phyloP scores from a whole-genome alignment of 1,284 basidiomycete species.

The Chondrostereum purpureum region DNA sequence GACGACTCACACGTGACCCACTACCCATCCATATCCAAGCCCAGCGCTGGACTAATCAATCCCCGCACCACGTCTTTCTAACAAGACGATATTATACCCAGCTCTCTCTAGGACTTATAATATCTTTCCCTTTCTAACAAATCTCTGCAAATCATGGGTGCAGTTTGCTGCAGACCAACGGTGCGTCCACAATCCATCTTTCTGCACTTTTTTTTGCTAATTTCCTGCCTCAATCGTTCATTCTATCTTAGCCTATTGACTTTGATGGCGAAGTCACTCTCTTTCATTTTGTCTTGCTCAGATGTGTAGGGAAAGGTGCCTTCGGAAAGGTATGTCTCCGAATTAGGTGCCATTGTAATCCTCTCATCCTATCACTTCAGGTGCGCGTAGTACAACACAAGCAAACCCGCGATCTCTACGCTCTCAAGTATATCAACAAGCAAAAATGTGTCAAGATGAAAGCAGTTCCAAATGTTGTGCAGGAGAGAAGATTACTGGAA shows the following conservation, averaged over 20 bases:
- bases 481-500: conserved; percentile 87
- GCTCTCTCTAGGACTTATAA: too few relatives aligned
- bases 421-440: conserved; percentile 99
- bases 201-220: not conserved
- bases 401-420: conserved; percentile 90
- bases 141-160: not conserved
- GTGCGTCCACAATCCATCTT: conserved; percentile 29
- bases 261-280: conserved; percentile 97
- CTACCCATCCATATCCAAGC: too few relatives aligned
- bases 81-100: too few relatives aligned
- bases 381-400: conserved; percentile 99
- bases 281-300: conserved; percentile 92
- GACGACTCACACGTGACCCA: too few relatives aligned
- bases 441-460: conserved; percentile 97
- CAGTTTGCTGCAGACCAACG: conserved; percentile 51
- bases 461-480: conserved; percentile 94
- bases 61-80: too few relatives aligned
- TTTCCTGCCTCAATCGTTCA: conserved; percentile 8
- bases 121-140: too few relatives aligned
- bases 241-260: conserved; percentile 75
- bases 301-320: conserved; percentile 95
- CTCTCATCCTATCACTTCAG: conserved; percentile 32
- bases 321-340: conserved; percentile 72
- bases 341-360: conserved; percentile 7
- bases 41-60: too few relatives aligned